Base-by-base conservation (phyloP, 495 filamentous ascomycete species). In the Hyaloscypha finlandica region DNA sequence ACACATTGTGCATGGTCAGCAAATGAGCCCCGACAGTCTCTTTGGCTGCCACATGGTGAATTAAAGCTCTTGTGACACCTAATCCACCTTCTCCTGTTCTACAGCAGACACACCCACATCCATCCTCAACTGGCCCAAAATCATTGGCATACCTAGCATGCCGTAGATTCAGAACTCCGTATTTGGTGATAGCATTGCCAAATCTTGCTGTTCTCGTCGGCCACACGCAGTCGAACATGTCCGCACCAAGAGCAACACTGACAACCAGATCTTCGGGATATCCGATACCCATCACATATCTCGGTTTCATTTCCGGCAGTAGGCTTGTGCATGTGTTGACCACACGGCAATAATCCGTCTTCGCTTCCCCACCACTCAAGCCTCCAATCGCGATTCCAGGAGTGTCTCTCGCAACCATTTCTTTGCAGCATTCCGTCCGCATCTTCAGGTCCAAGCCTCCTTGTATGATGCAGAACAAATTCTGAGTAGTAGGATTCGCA, bases 191-290 rank as follows among this genome's bases (percentile, higher is more conserved):
- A 39, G 96, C 95, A 73, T 97, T 96, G 9, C 95, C 95, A 72
- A 98, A 99, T 33, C 95, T 88, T 78, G 96, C 95, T 30, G 95
- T 98, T 51, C 95, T 84, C 30, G 95, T 99, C 8, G 94, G 96
- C 96, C 96, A 99, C 6, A 98, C 95, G 73, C 96, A 99, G 79
- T 99, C 95, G 76, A 99, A 99, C 96, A 99, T 98, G 75, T 99
- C 95, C 29, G 96, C 95, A 5, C 95, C 95, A 6, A 99, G 84
- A 12, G 95, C 95, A 14, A 96, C 84, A 60, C 91, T 93, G 16
- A 99, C 92, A 14, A 99, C 81, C 61, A 99, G 81, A 76, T 99
- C 95, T 75, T 97, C 95, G 1, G 95, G 95, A 75, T 97, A 99
- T 35, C 95, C 92, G 68, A 99, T 93, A 19, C 95, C 95, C 96